Evolutionary conservation across 345 rosid species (phyloP), one percentile per base, ranked within the genome.

Genomic region (Salix caprea): DNA sequence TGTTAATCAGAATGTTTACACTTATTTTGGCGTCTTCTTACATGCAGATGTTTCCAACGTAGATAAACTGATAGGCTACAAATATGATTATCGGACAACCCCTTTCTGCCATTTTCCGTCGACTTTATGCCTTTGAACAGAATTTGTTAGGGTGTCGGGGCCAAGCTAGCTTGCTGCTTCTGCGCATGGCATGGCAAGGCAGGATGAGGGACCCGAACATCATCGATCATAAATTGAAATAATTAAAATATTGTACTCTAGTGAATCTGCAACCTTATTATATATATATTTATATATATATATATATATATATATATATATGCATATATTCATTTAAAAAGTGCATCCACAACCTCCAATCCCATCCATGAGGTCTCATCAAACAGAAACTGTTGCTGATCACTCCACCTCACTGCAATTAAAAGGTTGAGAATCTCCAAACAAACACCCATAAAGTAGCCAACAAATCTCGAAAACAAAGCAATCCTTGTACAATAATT

Each of bases 321-420:
- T 30, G 2, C 2, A 30, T 30, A 30, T 30, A 30, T 30, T 28
- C 30, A 28, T 30, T 32, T 32, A 32, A 32, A 32, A 34, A 34
- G 37, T 8, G 30, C 19, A 23, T 12, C 24, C 26, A 58, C 73
- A 60, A 62, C 21, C 50, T 28, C 28, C 42, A 56, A 58, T 76
- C 81, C 68, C 76, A 19, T 79, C 79, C 23, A 37, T 65, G 21
- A 12, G 40, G 80, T 77, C 74, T 74, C 71, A 50, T 77, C 85
- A 56, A 71, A 28, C 67, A 39, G 26, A 69, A 58, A 14, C 74
- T 48, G 68, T 44, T 24, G 23, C 75, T 73, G 73, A 67, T 13
- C 62, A n/a, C 14, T n/a, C 46, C 46, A 42, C 46, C 46, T 42
- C 46, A 11, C 14, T 42, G 14, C 62, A 58, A 58, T 23, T 5